Evolutionary conservation across 805 yeast genomes (phyloP), one percentile per base, ranked within the genome.

Genomic region (Candida awuae): DNA sequence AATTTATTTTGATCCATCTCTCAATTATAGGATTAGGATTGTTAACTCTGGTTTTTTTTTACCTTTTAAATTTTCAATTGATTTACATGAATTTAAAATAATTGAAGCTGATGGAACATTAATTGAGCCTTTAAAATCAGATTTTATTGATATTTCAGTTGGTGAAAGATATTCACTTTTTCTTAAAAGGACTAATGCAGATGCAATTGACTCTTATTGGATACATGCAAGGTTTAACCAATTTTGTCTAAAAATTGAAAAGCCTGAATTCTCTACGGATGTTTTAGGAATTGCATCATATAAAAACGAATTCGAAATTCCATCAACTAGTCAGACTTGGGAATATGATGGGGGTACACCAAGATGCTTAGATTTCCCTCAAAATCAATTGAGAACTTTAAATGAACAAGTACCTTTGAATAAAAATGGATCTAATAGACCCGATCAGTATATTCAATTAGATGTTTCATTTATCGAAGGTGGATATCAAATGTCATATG

Each of bases 101-200:
- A 70, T 77, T 26, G 84, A 76, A 52, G 65, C 72, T 26, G 84
- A 77, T 51, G 83, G 84, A 21, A 66, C 74, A 10, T 56, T 66
- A 35, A 73, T 76, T 3, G 68, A 71, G 39, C 76, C 76, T 7
- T 21, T 37, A 10, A 38, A 41, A 21, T 32, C 42, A 15, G 51
- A 50, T 32, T 39, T 29, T 20, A 29, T 52, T 4, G 39, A 43
- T 34, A 34, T 52, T 3, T 38, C 52, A 8, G 52, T 48, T 16
- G 51, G 48, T 14, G 54, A 52, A 32, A 35, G 56, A 13, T 50
- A 50, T 28, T 49, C 54, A 4, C 44, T 49, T 13, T 46, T 52
- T 8, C 9, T 52, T 10, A 37, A 41, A 10, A 35, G 34, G 21
- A 36, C 39, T 10, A 29, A n/a, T n/a, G n/a, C 29, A 3, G 29